phyloP scores from a whole-genome alignment of 108 stramenopile genomes.

The Nannochloropsis oceanica region DNA sequence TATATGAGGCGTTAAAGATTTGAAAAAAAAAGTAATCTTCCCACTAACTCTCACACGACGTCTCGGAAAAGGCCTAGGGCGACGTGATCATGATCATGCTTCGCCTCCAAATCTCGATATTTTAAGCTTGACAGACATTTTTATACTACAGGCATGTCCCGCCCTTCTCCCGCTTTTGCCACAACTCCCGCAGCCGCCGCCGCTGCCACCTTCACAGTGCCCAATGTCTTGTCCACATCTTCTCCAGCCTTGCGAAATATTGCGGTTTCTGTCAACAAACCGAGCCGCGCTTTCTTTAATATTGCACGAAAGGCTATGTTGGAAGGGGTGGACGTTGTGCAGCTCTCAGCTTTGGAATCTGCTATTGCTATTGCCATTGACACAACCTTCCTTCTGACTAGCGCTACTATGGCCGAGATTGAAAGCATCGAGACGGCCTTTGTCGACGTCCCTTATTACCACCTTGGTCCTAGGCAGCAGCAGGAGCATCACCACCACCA shows the following conservation, averaged over 20 bases:
- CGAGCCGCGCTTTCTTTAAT: neutral
- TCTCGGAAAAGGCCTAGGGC: no score
- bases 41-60: no score
- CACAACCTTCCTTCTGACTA: neutral
- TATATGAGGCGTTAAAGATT: no score
- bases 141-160: no score
- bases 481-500: neutral
- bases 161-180: no score
- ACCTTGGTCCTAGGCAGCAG: neutral
- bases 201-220: no score
- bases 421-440: neutral
- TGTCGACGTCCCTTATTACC: neutral
- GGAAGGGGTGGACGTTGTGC: neutral
- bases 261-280: neutral
- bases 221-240: no score
- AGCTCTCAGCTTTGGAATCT: neutral
- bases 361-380: neutral
- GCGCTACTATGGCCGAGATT: neutral
- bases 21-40: no score
- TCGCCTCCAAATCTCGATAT: no score
- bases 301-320: neutral
- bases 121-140: no score
- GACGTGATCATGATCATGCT: no score
- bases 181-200: no score
- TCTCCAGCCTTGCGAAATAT: neutral